These are phyloP conservation scores for Mycena venus DNA, from an alignment of 768 basidiomycete species.

Conservation along the genomic window DNA sequence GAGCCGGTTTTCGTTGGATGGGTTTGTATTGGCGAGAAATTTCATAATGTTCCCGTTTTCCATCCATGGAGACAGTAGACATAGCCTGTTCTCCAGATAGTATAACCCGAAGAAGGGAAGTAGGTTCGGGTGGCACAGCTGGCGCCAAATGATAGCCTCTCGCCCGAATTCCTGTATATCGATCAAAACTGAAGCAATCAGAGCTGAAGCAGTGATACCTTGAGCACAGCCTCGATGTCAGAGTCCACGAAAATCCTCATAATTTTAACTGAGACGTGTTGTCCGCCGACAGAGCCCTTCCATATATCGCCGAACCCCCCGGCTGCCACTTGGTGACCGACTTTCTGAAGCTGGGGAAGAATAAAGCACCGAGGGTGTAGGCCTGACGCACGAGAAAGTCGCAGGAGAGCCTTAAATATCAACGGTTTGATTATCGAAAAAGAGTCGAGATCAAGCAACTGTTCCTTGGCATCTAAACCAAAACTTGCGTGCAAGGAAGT, in stretches of 20 bases:
- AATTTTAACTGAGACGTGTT: constrained; percentile 30
- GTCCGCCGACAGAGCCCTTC: constrained; percentile 28
- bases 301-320: constrained; percentile 35
- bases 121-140: constrained; percentile 36
- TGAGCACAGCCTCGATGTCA: constrained; percentile 2
- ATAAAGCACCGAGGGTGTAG: constrained; percentile 25
- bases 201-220: too few relatives aligned
- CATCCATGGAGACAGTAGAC: constrained; percentile 47
- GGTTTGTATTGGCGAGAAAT: constrained; percentile 14
- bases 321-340: constrained; percentile 29
- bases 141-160: constrained; percentile 37
- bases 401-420: constrained; percentile 15
- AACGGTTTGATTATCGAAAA: neutral
- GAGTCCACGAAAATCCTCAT: constrained; percentile 16
- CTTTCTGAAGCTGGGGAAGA: constrained; percentile 21
- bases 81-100: constrained; percentile 25
- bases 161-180: constrained; percentile 12
- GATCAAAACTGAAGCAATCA: too few relatives aligned
- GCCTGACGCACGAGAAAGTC: constrained; percentile 23
- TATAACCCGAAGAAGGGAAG: constrained; percentile 39
- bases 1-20: neutral
- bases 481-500: too few relatives aligned
- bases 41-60: constrained; percentile 39
- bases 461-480: too few relatives aligned
- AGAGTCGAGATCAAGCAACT: constrained; percentile 16